Evolutionary conservation across 2,329 filamentous ascomycete species (phyloP), one percentile per base, ranked within the genome.

Genomic region (Aspergillus aculeatinus): DNA sequence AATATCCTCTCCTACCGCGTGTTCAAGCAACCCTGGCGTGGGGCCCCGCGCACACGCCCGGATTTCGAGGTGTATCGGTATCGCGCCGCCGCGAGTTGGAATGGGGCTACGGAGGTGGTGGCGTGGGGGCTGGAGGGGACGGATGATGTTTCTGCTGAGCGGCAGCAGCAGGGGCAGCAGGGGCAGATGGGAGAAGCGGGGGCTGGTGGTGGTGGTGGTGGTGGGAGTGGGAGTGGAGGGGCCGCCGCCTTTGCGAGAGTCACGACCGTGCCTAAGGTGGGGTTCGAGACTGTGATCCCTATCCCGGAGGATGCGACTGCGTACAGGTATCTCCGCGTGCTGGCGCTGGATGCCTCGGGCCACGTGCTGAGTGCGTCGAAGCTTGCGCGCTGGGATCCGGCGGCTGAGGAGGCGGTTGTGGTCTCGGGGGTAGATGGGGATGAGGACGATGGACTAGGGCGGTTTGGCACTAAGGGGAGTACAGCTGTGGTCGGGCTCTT

Each of bases 1-100:
- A 73, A 64, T 10, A 59, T 70, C 42, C 57, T 67, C 21, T 85
- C 82, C 58, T 87, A 87, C 66, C 81, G 85, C 23, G 81, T 80
- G 2, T 83, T 82, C 72, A 84, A 83, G 66, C 64, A 66, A 27
- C 74, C 80, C 58, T 88, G 85, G 83, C 76, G 77, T 5, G 83
- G 81, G 0, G 67, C 71, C 5, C 83, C 83, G 1, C 74, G 69
- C 4, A 80, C 79, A n/a, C 58, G 60, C 1, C 72, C 73, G 3
- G 62, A 63, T 49, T 61, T 72, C 10, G 63, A 67, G 0, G 55
- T 70, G 3, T 63, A 61, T 5, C 61, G 57, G 5, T 65, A 62
- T 23, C 55, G 65, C 12, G 68, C 64, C 5, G 60, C 65, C 31
- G 71, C 72, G 5, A 74, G 71, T 54, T 76, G 74, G 74, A 76